phyloP scores from a whole-genome alignment of 2,329 filamentous ascomycete species.

The Verticillium nonalfalfae region DNA sequence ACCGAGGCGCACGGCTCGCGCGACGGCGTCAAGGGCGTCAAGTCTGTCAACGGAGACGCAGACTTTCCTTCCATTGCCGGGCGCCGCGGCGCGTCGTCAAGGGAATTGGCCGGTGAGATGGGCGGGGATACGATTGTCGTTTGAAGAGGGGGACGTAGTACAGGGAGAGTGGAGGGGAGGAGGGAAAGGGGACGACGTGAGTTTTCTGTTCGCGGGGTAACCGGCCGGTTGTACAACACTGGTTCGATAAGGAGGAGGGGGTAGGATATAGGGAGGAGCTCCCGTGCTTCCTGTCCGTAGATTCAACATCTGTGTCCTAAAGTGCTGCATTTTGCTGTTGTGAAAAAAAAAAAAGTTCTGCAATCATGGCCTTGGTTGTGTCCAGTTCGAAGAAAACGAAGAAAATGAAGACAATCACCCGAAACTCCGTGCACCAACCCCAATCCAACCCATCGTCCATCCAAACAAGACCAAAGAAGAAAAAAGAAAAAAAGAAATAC shows the following conservation, averaged over 20 bases:
- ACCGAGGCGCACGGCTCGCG: neutral
- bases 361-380: too few relatives aligned
- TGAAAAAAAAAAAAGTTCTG: neutral
- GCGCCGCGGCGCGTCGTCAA: conserved; percentile 41
- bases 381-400: neutral
- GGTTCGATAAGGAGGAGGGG: neutral
- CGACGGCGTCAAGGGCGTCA: conserved; percentile 7
- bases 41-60: conserved; percentile 5
- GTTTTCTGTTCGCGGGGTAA: too few relatives aligned
- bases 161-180: neutral
- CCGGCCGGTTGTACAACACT: neutral
- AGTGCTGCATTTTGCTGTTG: neutral
- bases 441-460: conserved; percentile 2
- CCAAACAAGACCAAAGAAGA: conserved; percentile 6
- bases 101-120: conserved; percentile 56
- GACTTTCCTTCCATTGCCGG: conserved; percentile 17
- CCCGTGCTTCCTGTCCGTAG: neutral
- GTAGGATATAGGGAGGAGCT: neutral
- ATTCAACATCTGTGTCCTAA: neutral
- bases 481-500: neutral
- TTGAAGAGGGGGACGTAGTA: conserved; percentile 4
- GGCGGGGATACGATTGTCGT: conserved; percentile 46
- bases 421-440: conserved; percentile 3
- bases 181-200: neutral
- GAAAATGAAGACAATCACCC: neutral